phyloP scores from a whole-genome alignment of 2,329 filamentous ascomycete species.

The Chrysosporium keratinophilum region DNA sequence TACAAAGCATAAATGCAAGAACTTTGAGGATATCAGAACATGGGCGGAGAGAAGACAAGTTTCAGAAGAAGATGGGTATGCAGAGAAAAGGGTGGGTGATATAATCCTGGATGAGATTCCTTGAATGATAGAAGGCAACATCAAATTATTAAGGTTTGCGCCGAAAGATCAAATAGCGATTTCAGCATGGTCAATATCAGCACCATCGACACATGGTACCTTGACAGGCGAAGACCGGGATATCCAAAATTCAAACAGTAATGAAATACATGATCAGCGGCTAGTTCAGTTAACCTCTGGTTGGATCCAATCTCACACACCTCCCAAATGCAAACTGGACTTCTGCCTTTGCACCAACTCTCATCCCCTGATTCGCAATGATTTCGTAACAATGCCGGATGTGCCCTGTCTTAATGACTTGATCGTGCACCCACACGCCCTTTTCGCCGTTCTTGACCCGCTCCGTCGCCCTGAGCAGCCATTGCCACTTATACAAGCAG shows the following conservation, averaged over 20 bases:
- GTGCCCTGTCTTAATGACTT: constrained; percentile 9
- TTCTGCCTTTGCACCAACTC: constrained; percentile 8
- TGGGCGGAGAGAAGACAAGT: constrained; percentile 24
- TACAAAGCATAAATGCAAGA: constrained; percentile 14
- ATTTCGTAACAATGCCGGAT: constrained; percentile 10
- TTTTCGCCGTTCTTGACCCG: constrained; percentile 11
- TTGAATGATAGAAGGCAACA: not conserved
- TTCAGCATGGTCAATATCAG: too few species aligned
- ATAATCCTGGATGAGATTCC: constrained; percentile 9
- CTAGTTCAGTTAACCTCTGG: not conserved
- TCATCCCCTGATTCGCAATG: constrained; percentile 5
- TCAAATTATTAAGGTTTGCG: not conserved
- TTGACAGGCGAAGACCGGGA: too few species aligned
- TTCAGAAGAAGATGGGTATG: not conserved
- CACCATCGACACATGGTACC: too few species aligned
- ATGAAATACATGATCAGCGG: not conserved
- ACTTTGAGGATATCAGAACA: constrained; percentile 12
- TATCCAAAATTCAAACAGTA: not conserved
- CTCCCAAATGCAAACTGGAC: constrained; percentile 13
- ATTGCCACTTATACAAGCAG: constrained; percentile 14
- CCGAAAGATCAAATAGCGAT: not conserved
- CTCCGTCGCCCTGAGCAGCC: constrained; percentile 12
- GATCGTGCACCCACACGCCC: constrained; percentile 12
- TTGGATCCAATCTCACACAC: constrained; percentile 2
- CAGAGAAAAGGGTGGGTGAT: constrained; percentile 8